These are phyloP conservation scores for Venturia asperata DNA, from an alignment of 2,329 filamentous ascomycete species.

Conservation along the genomic window DNA sequence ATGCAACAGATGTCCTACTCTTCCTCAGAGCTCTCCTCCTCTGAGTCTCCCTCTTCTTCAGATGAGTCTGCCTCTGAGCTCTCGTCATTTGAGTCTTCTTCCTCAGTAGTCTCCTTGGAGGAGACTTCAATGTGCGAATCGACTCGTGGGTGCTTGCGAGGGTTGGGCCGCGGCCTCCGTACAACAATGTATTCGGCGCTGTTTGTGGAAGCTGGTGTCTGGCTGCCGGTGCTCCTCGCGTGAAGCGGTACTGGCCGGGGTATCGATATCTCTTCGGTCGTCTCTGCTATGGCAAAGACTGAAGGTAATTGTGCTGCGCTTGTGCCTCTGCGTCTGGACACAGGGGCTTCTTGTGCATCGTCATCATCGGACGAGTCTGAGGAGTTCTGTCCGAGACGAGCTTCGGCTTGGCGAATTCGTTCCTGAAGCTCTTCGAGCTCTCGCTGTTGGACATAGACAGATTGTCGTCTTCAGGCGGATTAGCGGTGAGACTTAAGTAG, in stretches of 20 bases:
- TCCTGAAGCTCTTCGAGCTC: conserved; percentile 84
- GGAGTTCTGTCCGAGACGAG: conserved; percentile 47
- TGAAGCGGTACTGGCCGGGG: neutral
- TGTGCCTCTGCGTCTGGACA: conserved; percentile 4
- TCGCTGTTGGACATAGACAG: conserved; percentile 63
- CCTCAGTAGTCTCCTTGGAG: conserved; percentile 16
- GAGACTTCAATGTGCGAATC: conserved; percentile 16
- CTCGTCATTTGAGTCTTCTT: conserved; percentile 17
- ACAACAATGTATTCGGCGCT: conserved; percentile 18
- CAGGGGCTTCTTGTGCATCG: neutral
- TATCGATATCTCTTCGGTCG: conserved; percentile 14
- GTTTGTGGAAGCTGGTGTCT: conserved; percentile 6
- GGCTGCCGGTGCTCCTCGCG: neutral
- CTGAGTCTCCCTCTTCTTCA: conserved; percentile 13
- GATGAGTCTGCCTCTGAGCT: conserved; percentile 9
- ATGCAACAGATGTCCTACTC: conserved; percentile 3
- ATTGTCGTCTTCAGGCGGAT: conserved; percentile 61
- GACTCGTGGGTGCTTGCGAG: conserved; percentile 16
- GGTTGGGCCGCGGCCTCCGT: conserved; percentile 14
- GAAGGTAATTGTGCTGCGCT: conserved; percentile 6
- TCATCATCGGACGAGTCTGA: conserved; percentile 30
- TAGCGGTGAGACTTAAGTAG: conserved; percentile 7
- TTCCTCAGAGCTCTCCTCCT: conserved; percentile 17
- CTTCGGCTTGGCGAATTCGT: conserved; percentile 76
- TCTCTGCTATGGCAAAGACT: conserved; percentile 15